Evolutionary conservation across 116 monocot species (phyloP).

Genomic region (Trichopus zeylanicus): DNA sequence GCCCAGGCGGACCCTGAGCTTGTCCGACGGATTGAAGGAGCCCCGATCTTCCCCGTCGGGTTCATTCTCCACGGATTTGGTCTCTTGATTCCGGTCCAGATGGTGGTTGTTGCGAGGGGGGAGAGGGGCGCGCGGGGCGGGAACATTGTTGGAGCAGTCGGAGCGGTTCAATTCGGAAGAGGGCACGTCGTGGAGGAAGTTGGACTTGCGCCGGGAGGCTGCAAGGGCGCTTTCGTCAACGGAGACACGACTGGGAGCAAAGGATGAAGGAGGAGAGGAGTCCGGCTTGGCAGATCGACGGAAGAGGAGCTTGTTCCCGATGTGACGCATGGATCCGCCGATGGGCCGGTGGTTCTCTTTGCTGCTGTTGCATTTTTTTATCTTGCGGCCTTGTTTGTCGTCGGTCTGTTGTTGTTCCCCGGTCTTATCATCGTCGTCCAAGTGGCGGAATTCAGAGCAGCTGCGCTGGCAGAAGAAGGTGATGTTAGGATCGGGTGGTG

Average conservation of each 20-base stretch:
- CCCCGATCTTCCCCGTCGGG: background rate
- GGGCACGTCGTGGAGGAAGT: constrained; percentile 16
- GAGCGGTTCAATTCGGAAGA: constrained; percentile 16
- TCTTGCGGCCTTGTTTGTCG: constrained; percentile 4
- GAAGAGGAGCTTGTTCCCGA: constrained; percentile 16
- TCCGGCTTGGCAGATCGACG: constrained; percentile 4
- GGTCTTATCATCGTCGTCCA: constrained; percentile 3
- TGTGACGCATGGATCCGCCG: constrained; percentile 31
- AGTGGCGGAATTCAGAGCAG: constrained; percentile 19
- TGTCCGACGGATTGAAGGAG: constrained; percentile 1
- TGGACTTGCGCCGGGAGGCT: constrained; percentile 7
- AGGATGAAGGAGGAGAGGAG: constrained; percentile 5
- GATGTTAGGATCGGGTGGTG: background rate
- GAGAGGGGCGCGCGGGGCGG: background rate
- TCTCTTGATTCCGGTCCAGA: background rate
- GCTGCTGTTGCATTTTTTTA: background rate
- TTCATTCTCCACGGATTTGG: constrained; percentile 6
- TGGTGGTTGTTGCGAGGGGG: background rate
- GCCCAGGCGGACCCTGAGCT: constrained; percentile 14
- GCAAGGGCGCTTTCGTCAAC: constrained; percentile 8
- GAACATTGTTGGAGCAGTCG: constrained; percentile 4
- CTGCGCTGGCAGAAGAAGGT: constrained; percentile 14
- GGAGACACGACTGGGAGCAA: constrained; percentile 11
- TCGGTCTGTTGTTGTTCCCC: background rate
- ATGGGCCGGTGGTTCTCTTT: constrained; percentile 20